phyloP scores from a whole-genome alignment of 768 basidiomycete genomes.

The Boletus rubropictus region DNA sequence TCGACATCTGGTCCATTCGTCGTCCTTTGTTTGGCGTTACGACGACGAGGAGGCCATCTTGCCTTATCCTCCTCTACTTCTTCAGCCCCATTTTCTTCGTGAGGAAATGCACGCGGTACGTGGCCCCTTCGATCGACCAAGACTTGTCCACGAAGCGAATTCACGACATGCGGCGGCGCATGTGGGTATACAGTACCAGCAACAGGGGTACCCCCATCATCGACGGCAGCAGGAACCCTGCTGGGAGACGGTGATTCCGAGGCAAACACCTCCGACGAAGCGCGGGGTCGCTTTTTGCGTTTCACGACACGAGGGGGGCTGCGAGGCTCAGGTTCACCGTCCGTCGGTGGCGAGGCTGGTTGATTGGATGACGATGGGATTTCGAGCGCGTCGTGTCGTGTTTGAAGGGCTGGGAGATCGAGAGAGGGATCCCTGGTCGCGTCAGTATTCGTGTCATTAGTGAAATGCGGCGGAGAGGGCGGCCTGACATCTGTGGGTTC shows the following conservation, averaged over 20 bases:
- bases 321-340: neutral
- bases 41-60: slow-evolving; percentile 18
- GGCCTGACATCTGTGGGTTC: neutral
- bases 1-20: neutral
- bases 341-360: neutral
- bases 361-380: neutral
- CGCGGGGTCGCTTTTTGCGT: slow-evolving; percentile 7
- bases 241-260: slow-evolving; percentile 15
- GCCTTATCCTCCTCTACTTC: neutral
- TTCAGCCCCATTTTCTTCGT: neutral
- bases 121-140: slow-evolving; percentile 18
- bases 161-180: slow-evolving; percentile 21
- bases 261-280: slow-evolving; percentile 13
- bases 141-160: slow-evolving; percentile 14
- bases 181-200: neutral
- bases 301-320: slow-evolving; percentile 1
- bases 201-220: neutral
- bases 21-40: neutral
- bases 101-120: slow-evolving; percentile 7
- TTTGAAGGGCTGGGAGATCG: neutral
- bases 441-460: neutral
- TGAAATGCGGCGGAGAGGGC: neutral
- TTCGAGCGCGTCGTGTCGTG: slow-evolving; percentile 1
- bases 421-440: neutral
- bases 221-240: neutral